These are phyloP conservation scores for Colletotrichum sp. DNA, from an alignment of 2,329 filamentous ascomycete genomes.

Conservation along the genomic window DNA sequence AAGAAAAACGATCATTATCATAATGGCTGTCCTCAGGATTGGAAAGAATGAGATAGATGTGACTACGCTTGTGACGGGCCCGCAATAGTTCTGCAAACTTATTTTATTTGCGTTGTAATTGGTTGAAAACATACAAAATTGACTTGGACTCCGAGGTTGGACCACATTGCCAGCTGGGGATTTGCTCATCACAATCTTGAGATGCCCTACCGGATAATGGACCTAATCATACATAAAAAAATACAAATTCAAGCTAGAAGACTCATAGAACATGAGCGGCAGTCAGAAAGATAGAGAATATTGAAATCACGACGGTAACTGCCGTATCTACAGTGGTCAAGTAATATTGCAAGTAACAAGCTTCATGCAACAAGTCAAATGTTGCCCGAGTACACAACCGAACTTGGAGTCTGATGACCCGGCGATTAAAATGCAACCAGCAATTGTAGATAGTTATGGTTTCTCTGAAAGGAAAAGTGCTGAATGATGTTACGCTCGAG, in stretches of 20 bases:
- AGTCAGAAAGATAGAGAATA: neutral
- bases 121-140: neutral
- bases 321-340: neutral
- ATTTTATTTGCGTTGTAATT: neutral
- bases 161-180: neutral
- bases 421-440: neutral
- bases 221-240: neutral
- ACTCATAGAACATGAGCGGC: neutral
- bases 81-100: neutral
- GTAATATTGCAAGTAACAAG: neutral
- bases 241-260: neutral
- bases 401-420: neutral
- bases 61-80: neutral
- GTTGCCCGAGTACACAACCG: neutral
- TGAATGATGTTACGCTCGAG: neutral
- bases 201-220: neutral
- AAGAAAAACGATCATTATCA: neutral
- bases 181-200: neutral
- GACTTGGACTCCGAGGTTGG: neutral
- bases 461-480: neutral
- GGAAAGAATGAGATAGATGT: neutral
- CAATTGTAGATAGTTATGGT: neutral
- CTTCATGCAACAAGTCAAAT: neutral
- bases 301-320: neutral
- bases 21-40: neutral